These are phyloP conservation scores for Porogramme epimiltina DNA, from an alignment of 1,284 basidiomycete species.

Conservation along the genomic window DNA sequence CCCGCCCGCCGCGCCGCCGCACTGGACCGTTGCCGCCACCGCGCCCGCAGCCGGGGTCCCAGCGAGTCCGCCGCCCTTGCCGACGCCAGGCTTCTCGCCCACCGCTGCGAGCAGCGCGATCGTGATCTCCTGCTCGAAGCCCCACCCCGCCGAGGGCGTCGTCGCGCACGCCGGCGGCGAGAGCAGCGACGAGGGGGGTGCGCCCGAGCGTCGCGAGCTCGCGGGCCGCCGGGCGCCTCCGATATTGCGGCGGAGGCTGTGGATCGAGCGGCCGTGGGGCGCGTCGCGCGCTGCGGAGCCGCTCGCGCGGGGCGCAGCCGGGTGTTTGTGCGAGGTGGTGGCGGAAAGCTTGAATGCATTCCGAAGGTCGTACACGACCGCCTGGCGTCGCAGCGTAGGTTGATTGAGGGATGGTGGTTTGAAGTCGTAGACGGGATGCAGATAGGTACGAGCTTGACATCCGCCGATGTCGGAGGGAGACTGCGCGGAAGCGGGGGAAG, in stretches of 20 bases:
- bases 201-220: no score
- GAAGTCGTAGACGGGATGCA: neutral
- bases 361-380: constrained; percentile 17
- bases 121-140: constrained; percentile 24
- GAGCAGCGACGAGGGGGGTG: no score
- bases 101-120: constrained; percentile 23
- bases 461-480: neutral
- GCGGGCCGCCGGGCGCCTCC: no score
- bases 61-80: neutral
- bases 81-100: neutral
- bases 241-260: no score
- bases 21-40: neutral
- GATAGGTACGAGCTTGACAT: neutral
- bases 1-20: neutral
- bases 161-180: neutral
- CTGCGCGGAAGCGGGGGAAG: neutral
- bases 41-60: neutral
- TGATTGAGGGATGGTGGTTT: neutral
- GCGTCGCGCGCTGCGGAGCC: neutral
- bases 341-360: constrained; percentile 12
- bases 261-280: neutral
- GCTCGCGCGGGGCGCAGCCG: no score
- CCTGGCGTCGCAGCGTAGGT: constrained; percentile 14
- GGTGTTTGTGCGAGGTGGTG: no score
- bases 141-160: neutral